Evolutionary conservation across 805 yeast genomes (phyloP).

Genomic region (Pichia membranifaciens): DNA sequence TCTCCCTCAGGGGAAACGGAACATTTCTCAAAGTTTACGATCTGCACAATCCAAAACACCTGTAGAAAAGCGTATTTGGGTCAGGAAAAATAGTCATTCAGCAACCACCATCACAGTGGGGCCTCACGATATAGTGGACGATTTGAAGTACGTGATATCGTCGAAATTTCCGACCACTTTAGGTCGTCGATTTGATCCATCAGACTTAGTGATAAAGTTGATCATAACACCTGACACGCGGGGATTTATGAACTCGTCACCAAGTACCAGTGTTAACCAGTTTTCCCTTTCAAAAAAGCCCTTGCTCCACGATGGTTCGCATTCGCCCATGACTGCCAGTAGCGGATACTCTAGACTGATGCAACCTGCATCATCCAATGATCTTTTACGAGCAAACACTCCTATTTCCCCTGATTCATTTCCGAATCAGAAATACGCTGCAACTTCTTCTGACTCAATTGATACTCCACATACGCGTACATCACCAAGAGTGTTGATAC

Average conservation of each 20-base stretch:
- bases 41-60: neutral
- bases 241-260: neutral
- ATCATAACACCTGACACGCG: conserved; percentile 15
- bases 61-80: conserved; percentile 43
- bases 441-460: neutral
- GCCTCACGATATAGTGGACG: conserved; percentile 69
- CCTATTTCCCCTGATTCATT: conserved; percentile 29
- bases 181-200: conserved; percentile 58
- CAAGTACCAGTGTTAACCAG: neutral
- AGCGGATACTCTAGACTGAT: neutral
- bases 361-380: conserved; percentile 4
- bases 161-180: conserved; percentile 63
- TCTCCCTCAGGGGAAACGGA: too few relatives aligned
- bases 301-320: neutral
- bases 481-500: neutral
- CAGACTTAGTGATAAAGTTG: conserved; percentile 46
- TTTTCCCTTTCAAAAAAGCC: neutral
- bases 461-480: neutral
- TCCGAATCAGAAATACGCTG: neutral
- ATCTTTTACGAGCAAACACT: conserved; percentile 4
- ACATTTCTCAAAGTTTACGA: too few relatives aligned
- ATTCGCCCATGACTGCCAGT: neutral
- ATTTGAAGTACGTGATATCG: conserved; percentile 61
- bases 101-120: conserved; percentile 68
- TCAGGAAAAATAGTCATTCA: conserved; percentile 40